A percentile compares a stretch with the other conserved stretches of the same genome.
These are phyloP conservation scores for Alternaria hordeiaustralica DNA, from an alignment of 2,329 filamentous ascomycete genomes.

Conservation along the genomic window DNA sequence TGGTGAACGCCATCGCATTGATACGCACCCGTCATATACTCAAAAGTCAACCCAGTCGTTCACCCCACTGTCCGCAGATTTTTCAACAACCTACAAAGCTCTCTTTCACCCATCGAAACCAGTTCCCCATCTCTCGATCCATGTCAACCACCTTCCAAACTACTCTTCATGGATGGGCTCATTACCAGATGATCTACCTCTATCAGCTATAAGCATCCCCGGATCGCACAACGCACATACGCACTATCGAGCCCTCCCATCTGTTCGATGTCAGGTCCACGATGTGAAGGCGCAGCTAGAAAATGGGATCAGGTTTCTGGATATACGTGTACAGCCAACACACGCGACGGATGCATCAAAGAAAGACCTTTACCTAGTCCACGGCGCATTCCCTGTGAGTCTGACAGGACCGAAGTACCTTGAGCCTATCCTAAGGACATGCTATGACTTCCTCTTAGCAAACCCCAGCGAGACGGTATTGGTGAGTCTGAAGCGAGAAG, in stretches of 20 bases:
- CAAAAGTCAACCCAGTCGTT: conserved; percentile 48
- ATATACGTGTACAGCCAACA: conserved; percentile 79
- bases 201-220: conserved; percentile 85
- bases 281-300: conserved; percentile 77
- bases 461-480: conserved; percentile 85
- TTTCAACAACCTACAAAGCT: conserved; percentile 50
- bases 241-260: conserved; percentile 82
- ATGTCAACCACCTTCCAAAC: conserved; percentile 35
- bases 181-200: conserved; percentile 72
- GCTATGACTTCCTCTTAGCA: conserved; percentile 76
- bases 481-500: conserved; percentile 90
- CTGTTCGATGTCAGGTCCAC: conserved; percentile 90
- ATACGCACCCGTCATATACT: conserved; percentile 65
- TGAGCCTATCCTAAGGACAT: conserved; percentile 70
- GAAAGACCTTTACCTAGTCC: conserved; percentile 80
- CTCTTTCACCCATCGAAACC: conserved; percentile 56
- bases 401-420: conserved; percentile 83
- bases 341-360: conserved; percentile 63
- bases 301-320: conserved; percentile 93
- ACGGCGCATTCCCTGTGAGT: conserved; percentile 87
- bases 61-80: conserved; percentile 48
- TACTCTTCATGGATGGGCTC: conserved; percentile 87
- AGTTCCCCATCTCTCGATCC: conserved; percentile 39
- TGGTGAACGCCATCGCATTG: conserved; percentile 72
- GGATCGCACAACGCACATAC: conserved; percentile 96